Conservation (phyloP, 306 rosid species). For the Rubus parviflorus region DNA sequence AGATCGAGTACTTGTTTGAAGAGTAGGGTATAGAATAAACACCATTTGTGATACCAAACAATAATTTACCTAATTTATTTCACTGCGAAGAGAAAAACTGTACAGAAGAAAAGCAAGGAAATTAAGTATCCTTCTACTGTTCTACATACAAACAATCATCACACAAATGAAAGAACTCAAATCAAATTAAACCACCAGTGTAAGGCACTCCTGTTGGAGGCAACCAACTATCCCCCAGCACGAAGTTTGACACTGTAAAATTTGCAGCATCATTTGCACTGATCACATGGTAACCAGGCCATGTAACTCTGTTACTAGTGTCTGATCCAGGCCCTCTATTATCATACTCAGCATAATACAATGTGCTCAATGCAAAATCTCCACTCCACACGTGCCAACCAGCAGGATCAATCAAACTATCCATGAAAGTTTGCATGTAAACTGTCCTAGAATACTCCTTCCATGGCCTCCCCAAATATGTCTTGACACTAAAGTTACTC, state of each 20-base stretch:
- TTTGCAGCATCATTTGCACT: constrained; percentile 22
- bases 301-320: constrained; percentile 25
- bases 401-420: constrained; percentile 25
- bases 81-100: background rate
- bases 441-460: constrained; percentile 40
- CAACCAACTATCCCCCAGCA: constrained; percentile 42
- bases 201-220: constrained; percentile 42
- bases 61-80: background rate
- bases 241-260: constrained; percentile 38
- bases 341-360: constrained; percentile 40
- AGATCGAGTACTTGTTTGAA: no score
- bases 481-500: constrained; percentile 17
- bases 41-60: background rate
- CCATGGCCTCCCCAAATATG: constrained; percentile 50
- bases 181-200: constrained; percentile 20
- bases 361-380: constrained; percentile 24
- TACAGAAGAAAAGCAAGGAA: constrained; percentile 2
- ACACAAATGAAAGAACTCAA: background rate
- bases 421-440: constrained; percentile 37
- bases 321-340: constrained; percentile 36
- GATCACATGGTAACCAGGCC: constrained; percentile 42
- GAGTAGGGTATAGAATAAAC: no score
- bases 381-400: constrained; percentile 46
- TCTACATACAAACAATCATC: background rate
- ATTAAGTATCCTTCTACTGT: background rate